Base-by-base conservation (phyloP, 2,329 filamentous ascomycete species). In the Raffaelea ambrosiae region DNA sequence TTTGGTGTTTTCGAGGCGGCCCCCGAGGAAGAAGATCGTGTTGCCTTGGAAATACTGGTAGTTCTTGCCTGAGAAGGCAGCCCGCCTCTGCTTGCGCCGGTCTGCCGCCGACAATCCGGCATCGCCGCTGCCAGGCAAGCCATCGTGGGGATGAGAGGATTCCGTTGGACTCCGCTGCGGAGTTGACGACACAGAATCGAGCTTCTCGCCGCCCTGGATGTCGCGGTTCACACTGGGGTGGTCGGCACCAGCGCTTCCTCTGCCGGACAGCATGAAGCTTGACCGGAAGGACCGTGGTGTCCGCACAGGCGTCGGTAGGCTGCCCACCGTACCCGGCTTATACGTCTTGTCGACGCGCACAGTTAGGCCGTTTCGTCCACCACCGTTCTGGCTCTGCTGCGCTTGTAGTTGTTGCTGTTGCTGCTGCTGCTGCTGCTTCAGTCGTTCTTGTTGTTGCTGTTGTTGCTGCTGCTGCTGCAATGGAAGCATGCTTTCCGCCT, bases 11-110 rank as follows among this genome's bases (percentile, higher is more conserved):
- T 96, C 88, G 51, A 93, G 73, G 50, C 93, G 79, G 8, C 93
- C 93, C 31, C 87, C 85, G 50, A 87, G 74, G 63, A 83, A 95
- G 61, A 98, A 98, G 21, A 89, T 72, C 0, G 88, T 95, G 61
- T 97, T 98, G 41, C 93, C 93, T 40, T 87, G 79, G 59, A 96
- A 97, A 63, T 95, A 95, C 62, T 97, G 81, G 65, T 91, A 86
- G 58, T 96, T 95, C 55, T 77, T 83, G 45, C 86, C 82, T 3
- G 39, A 20, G 20, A 29, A 29, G 21, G 40, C 40, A 10, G 7
- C 18, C 5, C 26, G 22, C 18, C 33, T 33, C 19, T 22, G 23
- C 40, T 46, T 46, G 14, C 51, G 14, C 21, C 48, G 47, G n/a
- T 42, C 44, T 5, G 35, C 49, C 1, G 31, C 21, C 9, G 44